Percentiles rank a stretch among this genome's conserved stretches.
Conservation (phyloP, 345 rosid genomes). For the Durio zibethinus region DNA sequence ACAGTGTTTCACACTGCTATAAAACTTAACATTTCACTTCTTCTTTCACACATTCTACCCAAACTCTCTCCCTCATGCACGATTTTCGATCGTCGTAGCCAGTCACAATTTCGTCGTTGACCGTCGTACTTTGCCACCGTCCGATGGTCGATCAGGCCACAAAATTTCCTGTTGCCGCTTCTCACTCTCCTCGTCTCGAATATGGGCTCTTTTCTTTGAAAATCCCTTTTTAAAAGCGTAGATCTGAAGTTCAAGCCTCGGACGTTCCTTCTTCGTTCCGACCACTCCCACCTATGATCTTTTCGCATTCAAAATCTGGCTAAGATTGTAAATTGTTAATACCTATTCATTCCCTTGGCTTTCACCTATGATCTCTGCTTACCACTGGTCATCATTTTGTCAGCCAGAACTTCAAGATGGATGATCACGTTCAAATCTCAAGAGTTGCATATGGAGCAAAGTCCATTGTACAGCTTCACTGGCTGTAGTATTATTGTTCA, state of each 20-base stretch:
- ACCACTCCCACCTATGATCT: slow-evolving; percentile 11
- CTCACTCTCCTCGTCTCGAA: too few relatives aligned
- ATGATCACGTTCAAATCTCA: neutral
- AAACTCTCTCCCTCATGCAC: too few relatives aligned
- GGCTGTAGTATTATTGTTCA: neutral
- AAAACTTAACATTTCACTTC: too few relatives aligned
- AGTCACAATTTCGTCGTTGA: too few relatives aligned
- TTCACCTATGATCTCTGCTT: neutral
- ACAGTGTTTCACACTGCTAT: too few relatives aligned
- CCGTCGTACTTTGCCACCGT: too few relatives aligned
- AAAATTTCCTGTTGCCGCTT: too few relatives aligned
- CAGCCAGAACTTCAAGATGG: neutral
- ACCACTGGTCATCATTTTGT: neutral
- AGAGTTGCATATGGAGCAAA: neutral
- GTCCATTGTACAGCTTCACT: neutral
- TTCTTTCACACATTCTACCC: too few relatives aligned
- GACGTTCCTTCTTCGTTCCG: slow-evolving; percentile 42
- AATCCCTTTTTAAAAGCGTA: too few relatives aligned
- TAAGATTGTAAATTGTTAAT: slow-evolving; percentile 10
- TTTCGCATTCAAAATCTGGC: slow-evolving; percentile 32
- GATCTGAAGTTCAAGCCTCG: slow-evolving; percentile 10
- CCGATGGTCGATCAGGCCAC: too few relatives aligned
- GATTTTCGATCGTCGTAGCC: too few relatives aligned
- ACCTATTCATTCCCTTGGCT: neutral
- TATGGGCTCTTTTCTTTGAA: too few relatives aligned